Evolutionary conservation across 306 rosid species (phyloP), one percentile per base, ranked within the genome.

Genomic region (Prinsepia uniflora): DNA sequence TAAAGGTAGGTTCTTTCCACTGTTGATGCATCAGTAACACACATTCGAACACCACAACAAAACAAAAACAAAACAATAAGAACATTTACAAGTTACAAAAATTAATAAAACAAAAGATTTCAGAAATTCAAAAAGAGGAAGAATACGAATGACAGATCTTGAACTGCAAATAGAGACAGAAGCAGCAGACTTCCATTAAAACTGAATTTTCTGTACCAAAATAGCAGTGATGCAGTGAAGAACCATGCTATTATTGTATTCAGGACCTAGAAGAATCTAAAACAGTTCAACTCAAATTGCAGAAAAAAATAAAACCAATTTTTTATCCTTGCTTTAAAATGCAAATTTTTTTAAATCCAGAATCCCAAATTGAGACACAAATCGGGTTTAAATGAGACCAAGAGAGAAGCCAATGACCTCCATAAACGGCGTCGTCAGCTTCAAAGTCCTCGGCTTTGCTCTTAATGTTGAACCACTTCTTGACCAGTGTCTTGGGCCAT

Each of bases 401-500:
- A 63, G n/a, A 72, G 52, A 67, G 45, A 22, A 36, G 54, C 8
- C 78, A 80, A 56, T 82, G 79, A 91, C 99, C 97, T 89, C 73
- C 83, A 10, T 52, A 72, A 80, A 80, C 80, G 56, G 88, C 75
- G 72, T 95, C 96, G 78, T 95, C 99, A 3, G 99, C 91, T 44
- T 87, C 89, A 74, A 95, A 95, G 72, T 95, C 97, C 70, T 91
- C 96, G 12, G 84, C 72, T 85, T 95, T 95, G 87, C 83, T 91
- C 87, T 86, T 91, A 76, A 89, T 86, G 47, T 91, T 95, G 88
- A 95, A 88, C 99, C 99, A 95, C 81, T 95, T 95, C 85, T 86
- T 95, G 77, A 95, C 99, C 86, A 95, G 78, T 43, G 92, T 82
- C 87, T 86, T 95, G 45, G 97, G 89, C 99, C 99, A 95, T 62